A percentile compares a stretch with the other conserved stretches of the same genome.
Evolutionary conservation across 768 basidiomycete genomes (phyloP).

Genomic region (Asterophora lycoperdoides): DNA sequence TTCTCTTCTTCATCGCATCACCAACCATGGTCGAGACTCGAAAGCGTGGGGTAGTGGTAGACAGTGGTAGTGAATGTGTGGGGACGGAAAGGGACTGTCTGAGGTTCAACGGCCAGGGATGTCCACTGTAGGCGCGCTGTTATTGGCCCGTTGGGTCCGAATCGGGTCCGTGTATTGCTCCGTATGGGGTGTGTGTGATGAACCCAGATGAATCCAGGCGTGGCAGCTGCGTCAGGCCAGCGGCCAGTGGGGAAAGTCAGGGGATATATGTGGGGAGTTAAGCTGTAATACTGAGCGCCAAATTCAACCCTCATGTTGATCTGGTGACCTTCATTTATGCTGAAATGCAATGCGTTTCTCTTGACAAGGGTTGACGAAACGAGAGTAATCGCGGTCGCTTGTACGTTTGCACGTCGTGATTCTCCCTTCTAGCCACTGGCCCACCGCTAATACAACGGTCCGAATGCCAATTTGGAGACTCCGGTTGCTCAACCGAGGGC

Average conservation of each 20-base stretch:
- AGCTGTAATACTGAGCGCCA: slow-evolving; percentile 4
- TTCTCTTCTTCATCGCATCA: slow-evolving; percentile 58
- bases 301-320: slow-evolving; percentile 8
- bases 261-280: slow-evolving; percentile 11
- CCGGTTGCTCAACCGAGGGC: neutral
- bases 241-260: slow-evolving; percentile 5
- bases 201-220: neutral
- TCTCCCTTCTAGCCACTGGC: slow-evolving; percentile 7
- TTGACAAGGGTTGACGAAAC: slow-evolving; percentile 9
- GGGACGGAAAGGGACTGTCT: slow-evolving; percentile 6
- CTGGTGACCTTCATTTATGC: slow-evolving; percentile 14
- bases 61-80: slow-evolving; percentile 20
- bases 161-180: slow-evolving; percentile 8
- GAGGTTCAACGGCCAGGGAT: neutral
- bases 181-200: slow-evolving; percentile 1
- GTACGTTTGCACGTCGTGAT: slow-evolving; percentile 16
- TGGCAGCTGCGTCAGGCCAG: neutral
- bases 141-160: slow-evolving; percentile 10
- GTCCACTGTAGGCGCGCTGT: slow-evolving; percentile 4
- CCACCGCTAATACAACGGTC: neutral
- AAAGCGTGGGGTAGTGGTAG: too few relatives aligned
- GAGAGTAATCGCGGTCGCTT: slow-evolving; percentile 14
- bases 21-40: slow-evolving; percentile 22
- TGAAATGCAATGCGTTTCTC: slow-evolving; percentile 6
- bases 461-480: neutral